These are phyloP conservation scores for Komagataella pseudopastoris DNA, from an alignment of 805 yeast species.

Conservation along the genomic window DNA sequence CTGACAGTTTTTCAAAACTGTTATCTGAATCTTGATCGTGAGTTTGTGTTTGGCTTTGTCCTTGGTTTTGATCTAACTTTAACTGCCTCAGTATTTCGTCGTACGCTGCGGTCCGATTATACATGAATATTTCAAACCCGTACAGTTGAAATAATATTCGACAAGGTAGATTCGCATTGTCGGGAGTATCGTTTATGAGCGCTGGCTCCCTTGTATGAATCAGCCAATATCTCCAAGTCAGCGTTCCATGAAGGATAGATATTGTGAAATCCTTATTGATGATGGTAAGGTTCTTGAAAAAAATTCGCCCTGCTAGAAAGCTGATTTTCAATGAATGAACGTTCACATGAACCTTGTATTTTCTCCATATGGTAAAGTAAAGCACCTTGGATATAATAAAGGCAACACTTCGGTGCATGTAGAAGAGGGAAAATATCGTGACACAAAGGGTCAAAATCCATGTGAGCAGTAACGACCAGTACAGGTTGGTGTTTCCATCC, in stretches of 20 bases:
- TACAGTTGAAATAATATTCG: conserved; percentile 45
- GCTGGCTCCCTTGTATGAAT: conserved; percentile 19
- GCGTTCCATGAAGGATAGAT: conserved; percentile 52
- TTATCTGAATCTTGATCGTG: neutral
- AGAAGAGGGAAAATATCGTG: conserved; percentile 54
- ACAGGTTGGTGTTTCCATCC: conserved; percentile 8
- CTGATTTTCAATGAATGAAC: conserved; percentile 69
- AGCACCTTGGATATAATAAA: conserved; percentile 35
- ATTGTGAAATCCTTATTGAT: conserved; percentile 65
- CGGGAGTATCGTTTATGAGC: conserved; percentile 6
- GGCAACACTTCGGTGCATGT: conserved; percentile 64
- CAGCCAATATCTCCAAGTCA: conserved; percentile 93
- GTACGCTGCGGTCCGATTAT: conserved; percentile 70
- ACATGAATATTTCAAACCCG: conserved; percentile 76
- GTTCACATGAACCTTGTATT: conserved; percentile 40
- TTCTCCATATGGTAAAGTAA: conserved; percentile 50
- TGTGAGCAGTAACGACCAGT: conserved; percentile 73
- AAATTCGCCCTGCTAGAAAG: conserved; percentile 68
- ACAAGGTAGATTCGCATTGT: conserved; percentile 36
- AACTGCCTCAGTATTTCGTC: conserved; percentile 34
- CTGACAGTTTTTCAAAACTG: neutral
- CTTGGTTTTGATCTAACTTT: conserved; percentile 1
- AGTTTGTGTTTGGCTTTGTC: conserved; percentile 36
- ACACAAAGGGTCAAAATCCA: conserved; percentile 63
- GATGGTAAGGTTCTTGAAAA: conserved; percentile 62